Evolutionary conservation across 352 stramenopile species (phyloP), one percentile per base, ranked within the genome.

Genomic region (Globisporangium cederbergense): DNA sequence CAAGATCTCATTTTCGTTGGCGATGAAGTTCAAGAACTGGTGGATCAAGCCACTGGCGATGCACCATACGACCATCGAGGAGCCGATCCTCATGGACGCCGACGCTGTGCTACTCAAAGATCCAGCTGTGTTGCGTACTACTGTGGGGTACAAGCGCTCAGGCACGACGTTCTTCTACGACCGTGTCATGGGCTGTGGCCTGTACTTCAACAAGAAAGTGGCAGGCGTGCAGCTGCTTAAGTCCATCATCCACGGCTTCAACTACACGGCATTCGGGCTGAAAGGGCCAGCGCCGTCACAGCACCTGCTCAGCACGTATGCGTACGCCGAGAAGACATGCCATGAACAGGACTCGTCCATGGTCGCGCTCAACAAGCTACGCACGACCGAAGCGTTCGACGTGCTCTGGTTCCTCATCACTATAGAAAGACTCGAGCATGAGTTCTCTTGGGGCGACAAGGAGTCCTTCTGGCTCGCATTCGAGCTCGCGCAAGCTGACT

Each of bases 261-360:
- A 83, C 68, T 91, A 89, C 64, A 54, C 47, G 0, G 71, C 73
- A 10, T 79, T 89, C 34, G 62, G 55, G 0, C 56, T 88, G 34
- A 68, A 4, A 13, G 62, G 66, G 0, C 51, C 57, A 0, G 58
- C 56, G 14, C 75, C 81, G 22, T 88, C 78, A 4, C 47, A 77
- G 30, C 67, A 78, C n/a, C 47, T 90, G 20, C 65, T 72, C 22
- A 49, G 70, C 0, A 81, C 73, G 20, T 74, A 77, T 22, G 70
- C 78, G 14, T 90, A 79, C 58, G 63, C 66, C 43, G 75, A 67
- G 25, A 65, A 77, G 25, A 79, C 73, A 1, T 69, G 71, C n/a
- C 78, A 90, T 53, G 81, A 90, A 43, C 78, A 83, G 71, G 81
- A 90, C 60, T 90, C 81, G 47, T 90, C 81, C 6, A 72, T 90